Percentiles rank a stretch among this genome's conserved stretches.
Evolutionary conservation across 352 stramenopile species (phyloP).

Genomic region (Phytopythium mirpurense): DNA sequence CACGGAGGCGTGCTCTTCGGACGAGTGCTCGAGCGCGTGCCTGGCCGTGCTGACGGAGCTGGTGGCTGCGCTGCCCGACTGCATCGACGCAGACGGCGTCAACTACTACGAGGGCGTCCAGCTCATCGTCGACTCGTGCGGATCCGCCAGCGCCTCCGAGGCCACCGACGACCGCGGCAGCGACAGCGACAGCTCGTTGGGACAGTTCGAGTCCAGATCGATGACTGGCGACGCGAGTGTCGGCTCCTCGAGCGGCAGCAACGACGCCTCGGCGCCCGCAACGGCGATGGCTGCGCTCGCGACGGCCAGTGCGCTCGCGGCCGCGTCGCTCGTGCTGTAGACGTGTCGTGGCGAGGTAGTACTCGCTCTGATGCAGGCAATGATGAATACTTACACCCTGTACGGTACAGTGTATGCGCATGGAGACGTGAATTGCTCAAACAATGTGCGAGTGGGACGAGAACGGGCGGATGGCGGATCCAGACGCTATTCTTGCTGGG

Average conservation of each 20-base stretch:
- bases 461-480: too few species aligned
- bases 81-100: constrained; percentile 1
- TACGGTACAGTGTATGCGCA: too few species aligned
- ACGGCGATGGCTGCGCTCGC: neutral
- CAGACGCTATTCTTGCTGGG: too few species aligned
- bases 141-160: neutral
- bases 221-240: neutral
- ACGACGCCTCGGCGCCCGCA: neutral
- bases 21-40: constrained; percentile 4
- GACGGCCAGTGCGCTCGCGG: neutral
- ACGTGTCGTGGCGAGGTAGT: neutral
- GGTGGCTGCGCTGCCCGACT: neutral
- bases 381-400: too few species aligned
- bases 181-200: neutral
- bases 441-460: too few species aligned
- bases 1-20: neutral
- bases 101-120: constrained; percentile 5
- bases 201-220: neutral
- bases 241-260: neutral
- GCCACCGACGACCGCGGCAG: neutral
- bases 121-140: constrained; percentile 1
- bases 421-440: too few species aligned
- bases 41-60: neutral
- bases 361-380: too few species aligned
- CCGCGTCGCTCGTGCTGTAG: constrained; percentile 2